phyloP scores from a whole-genome alignment of 1,284 basidiomycete genomes.

The Cystobasidiaceae sp. region DNA sequence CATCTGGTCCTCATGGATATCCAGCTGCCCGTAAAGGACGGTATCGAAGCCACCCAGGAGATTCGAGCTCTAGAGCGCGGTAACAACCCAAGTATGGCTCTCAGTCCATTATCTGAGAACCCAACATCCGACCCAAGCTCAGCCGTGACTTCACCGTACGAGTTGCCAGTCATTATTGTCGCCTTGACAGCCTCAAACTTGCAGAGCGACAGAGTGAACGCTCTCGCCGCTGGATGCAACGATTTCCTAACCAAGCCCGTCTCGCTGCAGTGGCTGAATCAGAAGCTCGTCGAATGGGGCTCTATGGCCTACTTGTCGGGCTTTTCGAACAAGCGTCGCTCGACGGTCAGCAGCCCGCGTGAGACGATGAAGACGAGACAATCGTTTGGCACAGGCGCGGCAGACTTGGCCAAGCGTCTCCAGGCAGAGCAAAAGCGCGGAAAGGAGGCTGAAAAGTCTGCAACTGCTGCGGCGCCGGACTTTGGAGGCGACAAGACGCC shows the following conservation, averaged over 20 bases:
- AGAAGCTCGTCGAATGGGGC: constrained; percentile 98
- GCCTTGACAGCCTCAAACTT: constrained; percentile 92
- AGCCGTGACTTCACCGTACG: constrained; percentile 58
- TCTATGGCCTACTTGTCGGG: constrained; percentile 47
- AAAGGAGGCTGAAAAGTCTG: not conserved
- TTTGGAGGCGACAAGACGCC: no score
- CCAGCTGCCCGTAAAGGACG: constrained; percentile 98
- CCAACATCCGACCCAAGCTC: constrained; percentile 36
- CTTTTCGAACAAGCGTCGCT: constrained; percentile 34
- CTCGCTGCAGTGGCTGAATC: constrained; percentile 88
- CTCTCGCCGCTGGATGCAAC: constrained; percentile 95
- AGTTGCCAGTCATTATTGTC: constrained; percentile 95
- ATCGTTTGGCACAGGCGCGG: constrained; percentile 7
- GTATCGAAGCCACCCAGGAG: constrained; percentile 93
- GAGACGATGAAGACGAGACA: not conserved
- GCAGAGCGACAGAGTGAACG: constrained; percentile 87
- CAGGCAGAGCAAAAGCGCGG: not conserved
- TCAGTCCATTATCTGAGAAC: constrained; percentile 11
- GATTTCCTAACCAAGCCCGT: constrained; percentile 99
- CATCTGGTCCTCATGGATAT: constrained; percentile 99
- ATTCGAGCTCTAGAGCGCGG: constrained; percentile 77
- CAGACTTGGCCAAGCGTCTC: not conserved
- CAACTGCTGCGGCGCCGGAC: no score
- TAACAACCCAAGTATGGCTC: constrained; percentile 14
- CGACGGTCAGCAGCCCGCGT: not conserved